Percentiles rank a stretch among this genome's conserved stretches.
These are phyloP conservation scores for Marasmius tenuissimus DNA, from an alignment of 1,284 basidiomycete species.

Conservation along the genomic window DNA sequence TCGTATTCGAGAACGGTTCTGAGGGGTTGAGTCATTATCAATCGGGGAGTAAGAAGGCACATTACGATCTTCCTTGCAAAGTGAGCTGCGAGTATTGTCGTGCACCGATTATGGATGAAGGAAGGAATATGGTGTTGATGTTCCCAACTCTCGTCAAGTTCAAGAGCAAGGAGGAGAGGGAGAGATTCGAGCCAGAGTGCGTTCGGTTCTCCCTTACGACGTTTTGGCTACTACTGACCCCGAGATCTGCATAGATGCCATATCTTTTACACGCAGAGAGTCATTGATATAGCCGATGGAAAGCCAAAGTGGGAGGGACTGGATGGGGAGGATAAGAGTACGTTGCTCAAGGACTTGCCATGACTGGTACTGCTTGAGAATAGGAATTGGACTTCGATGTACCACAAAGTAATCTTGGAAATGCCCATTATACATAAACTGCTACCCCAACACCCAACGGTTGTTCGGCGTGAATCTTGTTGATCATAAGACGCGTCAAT, in stretches of 20 bases:
- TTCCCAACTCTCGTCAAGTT: conserved; percentile 1
- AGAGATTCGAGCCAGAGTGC: neutral
- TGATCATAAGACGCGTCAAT: too few species aligned
- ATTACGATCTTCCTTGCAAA: conserved; percentile 2
- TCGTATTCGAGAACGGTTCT: neutral
- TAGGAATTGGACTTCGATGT: too few species aligned
- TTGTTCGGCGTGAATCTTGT: too few species aligned
- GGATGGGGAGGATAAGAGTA: neutral
- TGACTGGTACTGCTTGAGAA: too few species aligned
- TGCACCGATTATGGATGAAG: conserved; percentile 4
- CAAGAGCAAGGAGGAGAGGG: neutral
- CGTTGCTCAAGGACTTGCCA: neutral
- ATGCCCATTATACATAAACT: too few species aligned
- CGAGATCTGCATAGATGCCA: neutral
- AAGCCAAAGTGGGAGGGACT: neutral
- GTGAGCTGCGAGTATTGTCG: conserved; percentile 2
- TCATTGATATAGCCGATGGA: neutral
- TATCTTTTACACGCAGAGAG: conserved; percentile 3
- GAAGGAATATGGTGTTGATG: conserved; percentile 5
- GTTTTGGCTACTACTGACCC: neutral
- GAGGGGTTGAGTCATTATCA: neutral
- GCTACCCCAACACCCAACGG: too few species aligned
- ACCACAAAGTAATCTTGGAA: too few species aligned
- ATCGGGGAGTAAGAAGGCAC: neutral
- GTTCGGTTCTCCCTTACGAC: neutral